These are phyloP conservation scores for Beta lomatogona DNA, from an alignment of 179 eudicot species.

Conservation along the genomic window DNA sequence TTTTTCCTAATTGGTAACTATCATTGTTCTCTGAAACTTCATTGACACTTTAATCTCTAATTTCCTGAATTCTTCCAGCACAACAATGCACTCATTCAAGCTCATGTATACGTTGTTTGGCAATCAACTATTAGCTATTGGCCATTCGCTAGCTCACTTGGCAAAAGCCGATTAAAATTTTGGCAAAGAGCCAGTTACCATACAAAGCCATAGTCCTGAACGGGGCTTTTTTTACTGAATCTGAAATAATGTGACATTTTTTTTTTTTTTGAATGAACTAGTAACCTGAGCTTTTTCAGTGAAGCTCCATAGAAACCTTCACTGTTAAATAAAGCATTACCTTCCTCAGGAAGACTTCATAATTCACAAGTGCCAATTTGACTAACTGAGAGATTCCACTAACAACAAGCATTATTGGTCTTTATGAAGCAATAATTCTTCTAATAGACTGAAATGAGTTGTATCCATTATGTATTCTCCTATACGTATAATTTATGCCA, in stretches of 20 bases:
- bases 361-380: slow-evolving; percentile 29
- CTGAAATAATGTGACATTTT: neutral
- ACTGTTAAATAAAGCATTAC: slow-evolving; percentile 19
- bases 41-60: slow-evolving; percentile 19
- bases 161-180: neutral
- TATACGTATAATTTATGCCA: slow-evolving; percentile 8
- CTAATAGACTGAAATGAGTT: slow-evolving; percentile 20
- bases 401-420: slow-evolving; percentile 29
- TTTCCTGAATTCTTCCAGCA: slow-evolving; percentile 20
- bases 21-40: slow-evolving; percentile 17
- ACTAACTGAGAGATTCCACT: slow-evolving; percentile 35
- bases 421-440: slow-evolving; percentile 27
- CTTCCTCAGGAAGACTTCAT: slow-evolving; percentile 16
- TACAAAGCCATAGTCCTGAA: neutral
- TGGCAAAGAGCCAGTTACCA: neutral
- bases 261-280: no score
- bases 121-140: neutral
- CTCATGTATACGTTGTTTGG: neutral
- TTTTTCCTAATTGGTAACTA: slow-evolving; percentile 32
- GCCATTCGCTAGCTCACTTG: neutral
- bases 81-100: slow-evolving; percentile 17
- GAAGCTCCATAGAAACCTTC: slow-evolving; percentile 14
- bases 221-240: neutral
- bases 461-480: slow-evolving; percentile 26
- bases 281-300: neutral